phyloP scores from a whole-genome alignment of 208 protist genomes.

The Crithidia expoeki region DNA sequence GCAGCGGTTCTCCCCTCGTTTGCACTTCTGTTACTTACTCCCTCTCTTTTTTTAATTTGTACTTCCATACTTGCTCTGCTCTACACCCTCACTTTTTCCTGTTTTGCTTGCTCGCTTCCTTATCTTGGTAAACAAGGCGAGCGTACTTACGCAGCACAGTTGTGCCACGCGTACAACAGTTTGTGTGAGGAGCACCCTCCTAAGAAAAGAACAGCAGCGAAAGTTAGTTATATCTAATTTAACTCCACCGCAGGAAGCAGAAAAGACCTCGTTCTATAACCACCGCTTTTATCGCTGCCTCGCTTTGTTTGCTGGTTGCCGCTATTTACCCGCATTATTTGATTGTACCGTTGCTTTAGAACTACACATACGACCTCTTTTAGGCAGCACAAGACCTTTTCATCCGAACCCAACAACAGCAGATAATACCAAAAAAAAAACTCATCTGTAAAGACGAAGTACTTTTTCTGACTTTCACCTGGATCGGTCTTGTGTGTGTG shows the following conservation, averaged over 20 bases:
- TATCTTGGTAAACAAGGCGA: neutral
- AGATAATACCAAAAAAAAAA: too few species aligned
- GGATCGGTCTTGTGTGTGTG: constrained; percentile 6
- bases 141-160: neutral
- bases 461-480: too few species aligned
- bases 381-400: too few species aligned
- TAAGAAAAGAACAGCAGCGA: neutral
- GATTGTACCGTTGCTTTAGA: neutral
- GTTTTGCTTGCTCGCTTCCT: neutral
- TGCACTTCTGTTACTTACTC: neutral
- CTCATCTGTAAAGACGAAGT: too few species aligned
- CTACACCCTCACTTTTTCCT: too few species aligned
- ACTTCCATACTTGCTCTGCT: neutral
- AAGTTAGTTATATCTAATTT: neutral
- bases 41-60: too few species aligned
- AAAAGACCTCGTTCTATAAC: neutral
- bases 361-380: neutral
- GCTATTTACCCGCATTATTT: neutral
- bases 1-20: constrained; percentile 1
- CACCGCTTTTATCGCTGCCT: neutral
- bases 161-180: neutral
- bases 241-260: neutral
- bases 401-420: neutral
- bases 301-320: neutral
- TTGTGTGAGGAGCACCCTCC: neutral